phyloP scores from a whole-genome alignment of 1,139 yeast genomes.

The Debaryomyces udenii region DNA sequence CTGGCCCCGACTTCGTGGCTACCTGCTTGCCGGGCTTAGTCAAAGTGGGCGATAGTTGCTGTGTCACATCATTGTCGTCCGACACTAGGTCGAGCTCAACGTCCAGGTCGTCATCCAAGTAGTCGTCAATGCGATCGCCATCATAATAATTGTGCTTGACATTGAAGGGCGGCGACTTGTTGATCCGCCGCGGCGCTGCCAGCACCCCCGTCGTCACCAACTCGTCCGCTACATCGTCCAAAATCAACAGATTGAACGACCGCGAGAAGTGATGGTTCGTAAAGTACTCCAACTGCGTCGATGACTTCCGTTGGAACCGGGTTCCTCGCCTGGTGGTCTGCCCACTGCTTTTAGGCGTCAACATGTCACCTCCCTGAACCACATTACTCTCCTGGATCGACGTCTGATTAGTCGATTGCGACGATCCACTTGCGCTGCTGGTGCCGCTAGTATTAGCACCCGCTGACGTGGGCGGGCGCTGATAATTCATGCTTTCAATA shows the following conservation, averaged over 20 bases:
- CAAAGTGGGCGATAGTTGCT: constrained; percentile 18
- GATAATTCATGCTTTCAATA: constrained; percentile 23
- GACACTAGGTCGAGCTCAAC: constrained; percentile 10
- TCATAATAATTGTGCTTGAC: constrained; percentile 35
- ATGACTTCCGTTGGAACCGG: constrained; percentile 1
- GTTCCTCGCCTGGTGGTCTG: background rate
- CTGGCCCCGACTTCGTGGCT: constrained; percentile 5
- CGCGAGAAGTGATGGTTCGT: constrained; percentile 47
- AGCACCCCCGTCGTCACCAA: constrained; percentile 8
- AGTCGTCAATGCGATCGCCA: constrained; percentile 26
- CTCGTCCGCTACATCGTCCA: constrained; percentile 41
- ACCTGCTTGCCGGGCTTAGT: constrained; percentile 8
- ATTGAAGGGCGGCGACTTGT: constrained; percentile 50
- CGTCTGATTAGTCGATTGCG: constrained; percentile 15
- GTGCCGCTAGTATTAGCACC: constrained; percentile 21
- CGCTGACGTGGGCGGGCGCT: constrained; percentile 30
- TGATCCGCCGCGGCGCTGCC: constrained; percentile 25
- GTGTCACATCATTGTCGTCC: constrained; percentile 18
- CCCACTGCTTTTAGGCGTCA: constrained; percentile 7
- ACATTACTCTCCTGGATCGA: constrained; percentile 5
- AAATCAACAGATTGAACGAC: constrained; percentile 48
- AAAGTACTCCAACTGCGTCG: constrained; percentile 35
- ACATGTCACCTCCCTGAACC: background rate
- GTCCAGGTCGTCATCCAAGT: constrained; percentile 17
- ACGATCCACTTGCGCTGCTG: constrained; percentile 10